Evolutionary conservation across 352 stramenopile species (phyloP).

Genomic region (Phytophthora pistaciae): DNA sequence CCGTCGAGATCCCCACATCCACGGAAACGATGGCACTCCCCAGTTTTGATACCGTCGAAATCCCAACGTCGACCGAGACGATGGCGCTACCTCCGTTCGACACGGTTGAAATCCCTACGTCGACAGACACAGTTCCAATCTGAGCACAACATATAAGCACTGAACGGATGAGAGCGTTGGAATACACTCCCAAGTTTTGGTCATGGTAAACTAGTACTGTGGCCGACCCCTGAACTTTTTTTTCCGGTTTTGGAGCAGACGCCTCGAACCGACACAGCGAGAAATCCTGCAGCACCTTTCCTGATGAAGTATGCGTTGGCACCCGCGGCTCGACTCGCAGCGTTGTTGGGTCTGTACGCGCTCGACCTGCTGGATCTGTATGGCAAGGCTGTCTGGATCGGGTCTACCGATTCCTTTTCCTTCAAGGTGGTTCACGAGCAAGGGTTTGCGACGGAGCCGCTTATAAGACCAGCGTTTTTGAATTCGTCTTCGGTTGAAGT

Average conservation of each 20-base stretch:
- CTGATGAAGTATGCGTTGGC: constrained; percentile 4
- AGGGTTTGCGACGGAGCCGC: constrained; percentile 23
- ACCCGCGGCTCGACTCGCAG: constrained; percentile 17
- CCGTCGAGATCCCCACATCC: constrained; percentile 6
- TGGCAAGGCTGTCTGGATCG: constrained; percentile 47
- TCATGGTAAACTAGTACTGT: no score
- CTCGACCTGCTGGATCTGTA: constrained; percentile 49
- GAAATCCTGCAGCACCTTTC: not conserved
- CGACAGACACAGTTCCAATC: not conserved
- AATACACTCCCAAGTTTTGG: not conserved
- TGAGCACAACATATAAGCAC: not conserved
- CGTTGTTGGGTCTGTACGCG: constrained; percentile 35
- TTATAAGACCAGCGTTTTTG: constrained; percentile 27
- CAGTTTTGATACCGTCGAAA: not conserved
- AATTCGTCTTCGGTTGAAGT: constrained; percentile 15
- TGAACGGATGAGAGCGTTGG: not conserved
- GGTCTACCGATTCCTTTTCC: constrained; percentile 44
- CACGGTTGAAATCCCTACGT: not conserved
- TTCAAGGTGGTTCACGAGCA: constrained; percentile 36
- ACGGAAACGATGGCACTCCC: constrained; percentile 11
- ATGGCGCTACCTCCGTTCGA: not conserved
- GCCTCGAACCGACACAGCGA: constrained; percentile 9
- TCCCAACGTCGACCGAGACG: not conserved
- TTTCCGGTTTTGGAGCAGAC: constrained; percentile 15
- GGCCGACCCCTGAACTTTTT: no score